Percentiles rank a stretch among this genome's conserved stretches.
Conservation (phyloP, 495 filamentous ascomycete genomes). For the Staphylotrichum longicolle region DNA sequence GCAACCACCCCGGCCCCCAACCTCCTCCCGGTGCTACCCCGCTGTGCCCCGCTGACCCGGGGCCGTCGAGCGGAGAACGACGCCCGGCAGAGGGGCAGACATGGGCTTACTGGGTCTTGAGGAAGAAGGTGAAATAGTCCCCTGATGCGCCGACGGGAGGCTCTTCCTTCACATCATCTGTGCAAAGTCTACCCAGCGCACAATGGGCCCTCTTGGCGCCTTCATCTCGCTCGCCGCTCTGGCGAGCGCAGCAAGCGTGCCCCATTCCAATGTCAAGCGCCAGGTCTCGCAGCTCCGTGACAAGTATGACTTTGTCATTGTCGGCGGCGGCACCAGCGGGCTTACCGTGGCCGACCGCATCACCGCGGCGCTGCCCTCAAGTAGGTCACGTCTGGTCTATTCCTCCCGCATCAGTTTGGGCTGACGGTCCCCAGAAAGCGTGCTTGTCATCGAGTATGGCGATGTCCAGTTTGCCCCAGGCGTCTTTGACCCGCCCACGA, state of each 20-base stretch:
- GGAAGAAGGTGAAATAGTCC: no score
- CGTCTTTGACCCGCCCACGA: constrained; percentile 27
- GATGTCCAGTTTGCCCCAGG: constrained; percentile 30
- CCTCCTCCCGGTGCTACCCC: no score
- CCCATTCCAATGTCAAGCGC: constrained; percentile 18
- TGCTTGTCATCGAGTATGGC: constrained; percentile 48
- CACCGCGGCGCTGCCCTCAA: constrained; percentile 22
- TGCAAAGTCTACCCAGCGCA: neutral
- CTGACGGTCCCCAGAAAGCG: constrained; percentile 30
- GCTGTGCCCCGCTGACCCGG: no score
- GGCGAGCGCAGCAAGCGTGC: constrained; percentile 9
- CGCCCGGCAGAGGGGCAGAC: no score
- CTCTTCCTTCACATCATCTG: no score
- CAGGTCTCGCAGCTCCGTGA: constrained; percentile 24
- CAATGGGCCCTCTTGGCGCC: constrained; percentile 13
- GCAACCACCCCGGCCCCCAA: no score
- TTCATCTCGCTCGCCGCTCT: constrained; percentile 15
- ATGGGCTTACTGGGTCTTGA: no score
- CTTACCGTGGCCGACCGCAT: constrained; percentile 44
- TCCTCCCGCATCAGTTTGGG: neutral
- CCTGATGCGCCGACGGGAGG: no score
- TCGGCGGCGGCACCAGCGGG: constrained; percentile 43
- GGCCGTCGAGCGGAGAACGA: no score
- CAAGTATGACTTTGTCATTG: constrained; percentile 41
- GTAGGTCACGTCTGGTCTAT: constrained; percentile 10